Base-by-base conservation (phyloP, 1,139 yeast species). In the Taphrina flavorubra region DNA sequence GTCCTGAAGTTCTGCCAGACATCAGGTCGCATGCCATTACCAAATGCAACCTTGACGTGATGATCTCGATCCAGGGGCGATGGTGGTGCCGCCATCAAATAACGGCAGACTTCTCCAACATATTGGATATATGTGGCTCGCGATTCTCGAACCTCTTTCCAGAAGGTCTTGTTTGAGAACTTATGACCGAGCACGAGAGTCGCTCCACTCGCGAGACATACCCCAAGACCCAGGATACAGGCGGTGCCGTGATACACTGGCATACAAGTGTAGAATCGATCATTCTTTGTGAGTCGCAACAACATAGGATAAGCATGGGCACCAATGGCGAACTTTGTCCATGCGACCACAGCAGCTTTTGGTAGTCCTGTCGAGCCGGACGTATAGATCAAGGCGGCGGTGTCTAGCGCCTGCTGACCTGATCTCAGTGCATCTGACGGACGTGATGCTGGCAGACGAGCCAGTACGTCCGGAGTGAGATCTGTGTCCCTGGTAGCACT, bases 281-380 rank as follows among this genome's bases (percentile, higher is more conserved):
- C 86, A 2, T 79, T 76, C 4, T 78, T 72, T n/a, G 79, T 78
- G 73, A 91, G 81, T 71, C 86, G 84, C 82, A 89, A 85, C 66
- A 90, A 87, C 83, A 0, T 92, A 91, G 77, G 90, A 91, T 51
- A 89, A 76, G 8, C 83, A 79, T 0, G 91, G 81, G 0, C 97
- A 96, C 81, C 89, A 81, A 71, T 82, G 82, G 3, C 77, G 84
- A 78, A 92, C 14, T 62, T 92, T 74, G 91, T 83, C 97, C 97
- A 92, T 4, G 96, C 87, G 87, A 92, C 88, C 71, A 90, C 88
- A 2, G 97, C 98, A 39, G 97, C 90, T 78, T 92, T 92, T 14
- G 99, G 98, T 72, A 92, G 80, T 0, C 98, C 98, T 0, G 98
- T 91, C 11, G 98, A 92, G 58, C 99, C 99, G 0, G 96, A 89